Percentiles rank a stretch among this genome's conserved stretches.
These are phyloP conservation scores for Lathyrus sativus DNA, from an alignment of 306 rosid genomes.

Conservation along the genomic window DNA sequence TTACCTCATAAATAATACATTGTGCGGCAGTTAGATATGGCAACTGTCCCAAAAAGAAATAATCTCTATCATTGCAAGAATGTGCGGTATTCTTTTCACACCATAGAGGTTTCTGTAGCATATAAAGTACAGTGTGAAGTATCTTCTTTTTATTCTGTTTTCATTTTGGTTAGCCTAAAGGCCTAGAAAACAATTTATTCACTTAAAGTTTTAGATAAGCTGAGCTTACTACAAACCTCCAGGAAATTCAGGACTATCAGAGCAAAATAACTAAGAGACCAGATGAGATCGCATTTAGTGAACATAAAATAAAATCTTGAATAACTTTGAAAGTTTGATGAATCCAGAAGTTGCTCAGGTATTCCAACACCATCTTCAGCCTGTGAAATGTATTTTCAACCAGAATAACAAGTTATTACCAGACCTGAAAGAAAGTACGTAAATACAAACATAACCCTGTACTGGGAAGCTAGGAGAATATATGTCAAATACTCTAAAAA, in stretches of 20 bases:
- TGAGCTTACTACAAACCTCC: conserved; percentile 63
- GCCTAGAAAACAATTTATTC: conserved; percentile 11
- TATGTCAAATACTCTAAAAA: conserved; percentile 6
- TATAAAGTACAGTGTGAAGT: conserved; percentile 30
- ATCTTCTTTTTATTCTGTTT: conserved; percentile 26
- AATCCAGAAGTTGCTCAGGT: conserved; percentile 86
- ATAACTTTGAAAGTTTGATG: conserved; percentile 65
- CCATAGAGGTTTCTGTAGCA: conserved; percentile 88
- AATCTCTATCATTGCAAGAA: conserved; percentile 77
- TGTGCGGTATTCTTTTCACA: conserved; percentile 53
- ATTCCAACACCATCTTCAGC: conserved; percentile 94
- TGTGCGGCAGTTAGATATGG: conserved; percentile 76
- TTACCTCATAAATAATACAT: conserved; percentile 84
- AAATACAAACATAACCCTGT: background rate
- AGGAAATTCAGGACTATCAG: conserved; percentile 76
- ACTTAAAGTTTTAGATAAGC: conserved; percentile 22
- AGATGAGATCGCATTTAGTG: conserved; percentile 48
- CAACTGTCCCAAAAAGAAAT: conserved; percentile 85
- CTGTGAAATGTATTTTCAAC: conserved; percentile 58
- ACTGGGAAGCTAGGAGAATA: conserved; percentile 13
- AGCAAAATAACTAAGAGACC: conserved; percentile 77
- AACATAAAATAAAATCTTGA: conserved; percentile 70
- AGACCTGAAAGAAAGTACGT: conserved; percentile 20
- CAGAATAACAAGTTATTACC: conserved; percentile 37
- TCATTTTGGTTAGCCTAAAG: conserved; percentile 31